Evolutionary conservation across 768 basidiomycete species (phyloP).

Genomic region (Podaxis rugospora): DNA sequence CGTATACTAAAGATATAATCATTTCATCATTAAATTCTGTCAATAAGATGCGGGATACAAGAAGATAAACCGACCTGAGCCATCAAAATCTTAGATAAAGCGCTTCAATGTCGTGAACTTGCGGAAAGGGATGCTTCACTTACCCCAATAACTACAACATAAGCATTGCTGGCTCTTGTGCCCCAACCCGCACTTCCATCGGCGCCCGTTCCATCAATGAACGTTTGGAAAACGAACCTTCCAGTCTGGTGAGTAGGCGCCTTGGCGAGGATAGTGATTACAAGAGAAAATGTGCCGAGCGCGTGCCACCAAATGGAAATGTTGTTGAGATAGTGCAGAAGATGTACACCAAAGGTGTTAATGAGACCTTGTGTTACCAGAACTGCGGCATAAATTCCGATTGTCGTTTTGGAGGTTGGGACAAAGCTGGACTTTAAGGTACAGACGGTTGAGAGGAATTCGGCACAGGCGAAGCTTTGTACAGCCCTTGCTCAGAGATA

Average conservation of each 20-base stretch:
- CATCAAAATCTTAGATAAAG: slow-evolving; percentile 47
- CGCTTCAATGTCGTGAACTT: not conserved
- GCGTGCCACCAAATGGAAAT: slow-evolving; percentile 75
- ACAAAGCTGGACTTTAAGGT: slow-evolving; percentile 58
- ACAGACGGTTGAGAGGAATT: slow-evolving; percentile 59
- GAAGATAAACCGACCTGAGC: slow-evolving; percentile 41
- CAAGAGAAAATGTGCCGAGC: slow-evolving; percentile 60
- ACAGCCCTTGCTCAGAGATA: slow-evolving; percentile 20
- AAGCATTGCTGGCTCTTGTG: slow-evolving; percentile 60
- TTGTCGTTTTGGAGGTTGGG: slow-evolving; percentile 52
- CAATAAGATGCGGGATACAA: not conserved
- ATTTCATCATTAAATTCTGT: not conserved
- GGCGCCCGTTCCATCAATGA: slow-evolving; percentile 64
- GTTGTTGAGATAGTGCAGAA: slow-evolving; percentile 67
- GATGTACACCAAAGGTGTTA: slow-evolving; percentile 69
- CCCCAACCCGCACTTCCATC: slow-evolving; percentile 52
- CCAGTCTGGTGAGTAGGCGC: slow-evolving; percentile 69
- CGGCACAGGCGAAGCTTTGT: slow-evolving; percentile 58
- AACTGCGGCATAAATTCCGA: slow-evolving; percentile 67
- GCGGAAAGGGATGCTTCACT: slow-evolving; percentile 7
- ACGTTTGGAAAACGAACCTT: slow-evolving; percentile 64
- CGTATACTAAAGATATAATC: slow-evolving; percentile 41
- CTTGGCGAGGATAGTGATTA: slow-evolving; percentile 64
- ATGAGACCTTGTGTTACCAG: slow-evolving; percentile 64
- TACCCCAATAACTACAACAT: slow-evolving; percentile 66